Conservation (phyloP, 371 early-diverging fungal genomes). For the Cokeromyces recurvatus region DNA sequence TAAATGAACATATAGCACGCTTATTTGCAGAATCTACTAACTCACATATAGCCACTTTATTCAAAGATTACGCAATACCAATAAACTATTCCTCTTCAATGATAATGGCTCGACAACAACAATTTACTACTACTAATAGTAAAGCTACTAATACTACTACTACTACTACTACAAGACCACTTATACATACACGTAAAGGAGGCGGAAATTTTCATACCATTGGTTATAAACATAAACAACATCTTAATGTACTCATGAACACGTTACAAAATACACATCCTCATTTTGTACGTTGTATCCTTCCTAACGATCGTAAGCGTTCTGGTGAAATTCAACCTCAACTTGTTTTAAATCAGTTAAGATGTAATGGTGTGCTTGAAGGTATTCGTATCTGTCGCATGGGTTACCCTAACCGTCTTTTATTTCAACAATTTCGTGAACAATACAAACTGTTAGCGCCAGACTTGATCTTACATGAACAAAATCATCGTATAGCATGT, state of each 20-base stretch:
- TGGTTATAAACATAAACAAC: constrained; percentile 96
- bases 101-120: background rate
- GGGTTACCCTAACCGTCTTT: constrained; percentile 96
- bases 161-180: no score
- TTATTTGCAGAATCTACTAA: constrained; percentile 84
- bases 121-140: no score
- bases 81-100: background rate
- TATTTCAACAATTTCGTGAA: constrained; percentile 94
- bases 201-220: constrained; percentile 95
- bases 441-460: constrained; percentile 94
- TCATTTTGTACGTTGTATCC: constrained; percentile 99
- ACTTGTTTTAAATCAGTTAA: constrained; percentile 93
- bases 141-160: no score
- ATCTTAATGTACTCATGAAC: constrained; percentile 85
- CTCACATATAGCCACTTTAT: constrained; percentile 73
- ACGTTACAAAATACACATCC: constrained; percentile 92
- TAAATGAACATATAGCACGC: constrained; percentile 93
- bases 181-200: constrained; percentile 26
- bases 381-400: constrained; percentile 98
- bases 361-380: constrained; percentile 99
- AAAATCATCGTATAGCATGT: constrained; percentile 85
- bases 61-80: constrained; percentile 65
- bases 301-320: constrained; percentile 96
- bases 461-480: constrained; percentile 64
- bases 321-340: constrained; percentile 78